Evolutionary conservation across 176 grass and related monocot species (phyloP).

Genomic region (Carex kokanica): DNA sequence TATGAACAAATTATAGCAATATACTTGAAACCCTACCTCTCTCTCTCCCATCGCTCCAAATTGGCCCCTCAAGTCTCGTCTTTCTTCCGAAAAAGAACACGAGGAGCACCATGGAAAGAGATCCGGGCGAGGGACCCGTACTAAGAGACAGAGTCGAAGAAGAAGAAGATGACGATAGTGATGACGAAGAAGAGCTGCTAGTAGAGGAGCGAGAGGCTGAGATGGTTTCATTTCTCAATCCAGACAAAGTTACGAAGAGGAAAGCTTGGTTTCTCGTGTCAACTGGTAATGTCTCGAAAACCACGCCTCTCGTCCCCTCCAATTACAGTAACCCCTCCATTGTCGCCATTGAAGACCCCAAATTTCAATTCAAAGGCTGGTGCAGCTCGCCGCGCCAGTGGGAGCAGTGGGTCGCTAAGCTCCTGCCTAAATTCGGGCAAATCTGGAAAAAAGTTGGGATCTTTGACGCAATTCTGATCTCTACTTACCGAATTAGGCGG

Average conservation of each 20-base stretch:
- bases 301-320: constrained; percentile 12
- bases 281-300: constrained; percentile 22
- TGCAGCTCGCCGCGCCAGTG: constrained; percentile 51
- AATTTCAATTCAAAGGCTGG: constrained; percentile 73
- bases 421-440: constrained; percentile 41
- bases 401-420: constrained; percentile 81
- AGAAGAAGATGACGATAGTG: constrained; percentile 7
- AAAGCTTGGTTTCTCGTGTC: constrained; percentile 25
- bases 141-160: neutral
- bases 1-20: neutral
- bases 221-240: constrained; percentile 22
- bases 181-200: constrained; percentile 21
- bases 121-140: neutral
- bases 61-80: no score
- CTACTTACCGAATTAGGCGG: constrained; percentile 57
- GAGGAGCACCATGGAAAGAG: constrained; percentile 2
- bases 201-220: constrained; percentile 28
- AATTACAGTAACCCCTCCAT: constrained; percentile 21
- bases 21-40: constrained; percentile 8
- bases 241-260: neutral
- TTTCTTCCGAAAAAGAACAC: neutral
- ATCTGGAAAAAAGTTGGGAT: constrained; percentile 67
- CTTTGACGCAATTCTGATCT: constrained; percentile 53
- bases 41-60: neutral
- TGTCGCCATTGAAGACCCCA: constrained; percentile 37